Evolutionary conservation across 2,329 filamentous ascomycete species (phyloP), one percentile per base, ranked within the genome.

Genomic region (Lasiodiplodia sp.): DNA sequence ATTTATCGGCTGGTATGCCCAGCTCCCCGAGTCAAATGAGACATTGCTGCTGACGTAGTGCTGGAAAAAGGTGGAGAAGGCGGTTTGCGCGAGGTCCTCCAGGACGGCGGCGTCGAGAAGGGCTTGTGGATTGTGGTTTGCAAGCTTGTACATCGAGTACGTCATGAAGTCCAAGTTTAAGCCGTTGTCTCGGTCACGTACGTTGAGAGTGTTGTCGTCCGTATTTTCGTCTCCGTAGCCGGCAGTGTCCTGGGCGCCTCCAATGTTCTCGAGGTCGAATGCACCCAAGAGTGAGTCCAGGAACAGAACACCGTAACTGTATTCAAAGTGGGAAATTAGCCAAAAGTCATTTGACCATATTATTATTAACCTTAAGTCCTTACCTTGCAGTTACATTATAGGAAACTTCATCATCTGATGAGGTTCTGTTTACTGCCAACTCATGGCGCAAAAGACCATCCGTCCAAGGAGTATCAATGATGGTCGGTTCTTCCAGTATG

Each of bases 1-100:
- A 16, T 72, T 70, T 28, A 78, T 72, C 2, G 51, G 56, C 37
- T 78, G 75, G 25, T 75, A 78, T 0, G 47, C 72, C 63, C 70
- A 72, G 1, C 75, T 71, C 4, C 74, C 74, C 6, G 72, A 66
- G 1, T 69, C 56, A 18, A 70, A 12, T 12, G 72, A 71, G 34
- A 72, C n/a, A 38, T 71, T 70, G 23, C 64, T 72, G 65, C 71
- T 71, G 21, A 73, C 72, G 51, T 67, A 75, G 37, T 75, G 73
- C 28, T 75, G 73, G 68, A 75, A 75, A 68, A 44, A 47, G 7
- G 44, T 21, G 3, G 44, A 18, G 4, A 47, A 47, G 2, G 44
- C 2, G 6, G 18, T 14, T 18, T 47, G 8, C 3, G 44, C 44
- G 2, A 47, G 7, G 8, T 10, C 7, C 2, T 21, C 18, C n/a